A percentile compares a stretch with the other conserved stretches of the same genome.
These are phyloP conservation scores for Leucoagaricus sp. DNA, from an alignment of 1,284 basidiomycete genomes.

Conservation along the genomic window DNA sequence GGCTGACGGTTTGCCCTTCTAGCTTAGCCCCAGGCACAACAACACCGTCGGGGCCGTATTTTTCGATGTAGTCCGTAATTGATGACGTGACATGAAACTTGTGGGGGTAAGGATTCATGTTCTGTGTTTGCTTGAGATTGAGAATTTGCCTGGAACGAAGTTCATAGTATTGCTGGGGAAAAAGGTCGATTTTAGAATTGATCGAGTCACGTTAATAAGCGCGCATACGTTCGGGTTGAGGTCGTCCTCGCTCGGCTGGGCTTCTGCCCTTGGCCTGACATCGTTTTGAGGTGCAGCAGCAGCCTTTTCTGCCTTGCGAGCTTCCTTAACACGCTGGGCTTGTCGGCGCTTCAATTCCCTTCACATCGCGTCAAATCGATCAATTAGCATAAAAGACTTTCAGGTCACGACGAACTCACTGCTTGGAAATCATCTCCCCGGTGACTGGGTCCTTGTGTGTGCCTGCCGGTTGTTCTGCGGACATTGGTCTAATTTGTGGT, in stretches of 20 bases:
- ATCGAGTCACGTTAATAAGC: not conserved
- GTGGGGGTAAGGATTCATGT: slow-evolving; percentile 97
- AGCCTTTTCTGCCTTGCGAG: slow-evolving; percentile 81
- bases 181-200: not conserved
- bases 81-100: slow-evolving; percentile 93
- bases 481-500: slow-evolving; percentile 43
- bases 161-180: slow-evolving; percentile 91
- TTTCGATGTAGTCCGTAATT: slow-evolving; percentile 76
- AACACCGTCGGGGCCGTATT: slow-evolving; percentile 76
- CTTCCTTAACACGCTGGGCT: slow-evolving; percentile 86
- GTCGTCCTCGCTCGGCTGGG: slow-evolving; percentile 68
- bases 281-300: slow-evolving; percentile 42
- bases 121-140: slow-evolving; percentile 81
- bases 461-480: slow-evolving; percentile 43
- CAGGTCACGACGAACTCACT: slow-evolving; percentile 55
- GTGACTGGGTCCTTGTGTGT: slow-evolving; percentile 86
- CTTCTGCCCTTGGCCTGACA: slow-evolving; percentile 37
- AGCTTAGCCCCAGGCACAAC: slow-evolving; percentile 66
- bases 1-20: slow-evolving; percentile 45
- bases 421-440: slow-evolving; percentile 94
- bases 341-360: slow-evolving; percentile 93
- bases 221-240: slow-evolving; percentile 78
- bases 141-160: slow-evolving; percentile 88
- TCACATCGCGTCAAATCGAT: slow-evolving; percentile 16
- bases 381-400: slow-evolving; percentile 19